These are phyloP conservation scores for Calamus simplicifolius DNA, from an alignment of 176 grass and related monocot genomes.

Conservation along the genomic window DNA sequence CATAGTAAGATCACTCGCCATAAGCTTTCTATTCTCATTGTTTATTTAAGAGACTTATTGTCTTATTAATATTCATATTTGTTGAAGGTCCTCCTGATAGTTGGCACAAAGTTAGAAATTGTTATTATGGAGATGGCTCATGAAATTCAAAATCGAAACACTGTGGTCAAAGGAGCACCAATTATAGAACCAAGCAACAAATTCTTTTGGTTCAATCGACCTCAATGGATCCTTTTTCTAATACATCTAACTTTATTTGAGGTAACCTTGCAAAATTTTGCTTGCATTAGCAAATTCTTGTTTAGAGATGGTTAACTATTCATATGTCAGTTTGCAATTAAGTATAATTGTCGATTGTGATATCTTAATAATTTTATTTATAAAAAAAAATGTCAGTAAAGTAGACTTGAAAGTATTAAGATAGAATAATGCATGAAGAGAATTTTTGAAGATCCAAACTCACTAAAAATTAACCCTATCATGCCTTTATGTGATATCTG, in stretches of 20 bases:
- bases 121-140: constrained; percentile 90
- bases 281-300: too few species aligned
- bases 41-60: too few species aligned
- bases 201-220: constrained; percentile 77
- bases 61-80: neutral
- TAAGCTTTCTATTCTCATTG: neutral
- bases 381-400: too few species aligned
- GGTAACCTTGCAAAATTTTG: constrained; percentile 19
- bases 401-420: too few species aligned
- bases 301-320: too few species aligned
- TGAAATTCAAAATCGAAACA: constrained; percentile 52
- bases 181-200: constrained; percentile 66
- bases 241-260: constrained; percentile 78
- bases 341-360: too few species aligned
- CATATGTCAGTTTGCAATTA: too few species aligned
- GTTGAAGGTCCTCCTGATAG: constrained; percentile 54
- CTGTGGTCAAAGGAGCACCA: constrained; percentile 61
- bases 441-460: too few species aligned
- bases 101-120: constrained; percentile 72
- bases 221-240: constrained; percentile 68
- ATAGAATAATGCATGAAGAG: too few species aligned
- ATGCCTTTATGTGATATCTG: too few species aligned
- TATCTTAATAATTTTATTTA: too few species aligned
- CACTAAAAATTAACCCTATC: too few species aligned
- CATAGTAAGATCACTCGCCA: constrained; percentile 23